Evolutionary conservation across 2,329 filamentous ascomycete genomes (phyloP).

Genomic region (Trichoderma arundinaceum): DNA sequence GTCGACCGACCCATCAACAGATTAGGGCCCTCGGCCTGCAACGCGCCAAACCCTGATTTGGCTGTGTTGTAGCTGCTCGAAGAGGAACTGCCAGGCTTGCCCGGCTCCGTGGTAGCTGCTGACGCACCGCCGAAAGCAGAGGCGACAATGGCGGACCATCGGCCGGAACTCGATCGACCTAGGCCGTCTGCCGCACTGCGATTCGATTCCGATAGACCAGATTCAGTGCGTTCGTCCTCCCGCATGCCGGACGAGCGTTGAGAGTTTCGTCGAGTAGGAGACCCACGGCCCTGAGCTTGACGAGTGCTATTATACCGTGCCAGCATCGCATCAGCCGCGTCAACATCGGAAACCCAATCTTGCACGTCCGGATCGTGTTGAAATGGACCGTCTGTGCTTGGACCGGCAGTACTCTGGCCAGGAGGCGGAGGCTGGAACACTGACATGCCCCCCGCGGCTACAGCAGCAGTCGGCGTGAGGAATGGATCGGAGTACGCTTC

Average conservation of each 20-base stretch:
- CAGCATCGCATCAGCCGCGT: constrained; percentile 60
- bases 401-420: constrained; percentile 45
- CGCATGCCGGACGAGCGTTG: constrained; percentile 44
- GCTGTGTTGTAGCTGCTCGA: constrained; percentile 60
- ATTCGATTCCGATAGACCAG: constrained; percentile 62
- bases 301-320: constrained; percentile 49
- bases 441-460: constrained; percentile 33
- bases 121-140: constrained; percentile 41
- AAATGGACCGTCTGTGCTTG: constrained; percentile 49
- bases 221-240: constrained; percentile 61
- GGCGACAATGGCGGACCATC: constrained; percentile 44
- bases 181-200: constrained; percentile 53
- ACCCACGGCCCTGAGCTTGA: constrained; percentile 42
- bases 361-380: constrained; percentile 59
- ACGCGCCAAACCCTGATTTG: constrained; percentile 55
- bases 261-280: constrained; percentile 49
- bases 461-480: constrained; percentile 49
- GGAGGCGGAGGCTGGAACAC: constrained; percentile 40
- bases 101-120: constrained; percentile 38
- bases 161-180: constrained; percentile 45
- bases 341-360: constrained; percentile 63
- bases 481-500: constrained; percentile 56
- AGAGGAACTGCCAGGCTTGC: constrained; percentile 49
- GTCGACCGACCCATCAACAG: constrained; percentile 48
- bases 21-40: constrained; percentile 60